These are phyloP conservation scores for Litchi chinensis DNA, from an alignment of 345 rosid species.

Conservation along the genomic window DNA sequence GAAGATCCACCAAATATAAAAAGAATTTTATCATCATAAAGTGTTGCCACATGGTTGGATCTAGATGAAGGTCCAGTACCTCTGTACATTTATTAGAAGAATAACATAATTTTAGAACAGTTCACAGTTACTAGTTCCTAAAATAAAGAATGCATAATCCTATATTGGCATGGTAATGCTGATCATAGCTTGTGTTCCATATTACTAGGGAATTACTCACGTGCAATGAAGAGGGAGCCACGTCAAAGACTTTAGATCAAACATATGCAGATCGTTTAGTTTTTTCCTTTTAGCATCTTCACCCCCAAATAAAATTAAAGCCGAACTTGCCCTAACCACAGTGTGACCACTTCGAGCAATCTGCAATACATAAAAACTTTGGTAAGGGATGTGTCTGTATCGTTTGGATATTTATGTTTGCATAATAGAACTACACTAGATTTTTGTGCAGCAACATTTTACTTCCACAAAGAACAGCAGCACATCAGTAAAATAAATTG, in stretches of 20 bases:
- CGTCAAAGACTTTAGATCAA: slow-evolving; percentile 89
- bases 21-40: slow-evolving; percentile 78
- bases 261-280: slow-evolving; percentile 92
- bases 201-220: slow-evolving; percentile 45
- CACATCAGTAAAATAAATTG: not conserved
- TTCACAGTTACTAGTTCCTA: not conserved
- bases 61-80: slow-evolving; percentile 92
- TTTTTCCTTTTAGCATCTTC: slow-evolving; percentile 92
- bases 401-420: not conserved
- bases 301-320: slow-evolving; percentile 85
- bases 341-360: slow-evolving; percentile 87
- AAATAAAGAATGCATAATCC: slow-evolving; percentile 1
- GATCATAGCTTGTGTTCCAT: not conserved
- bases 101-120: not conserved
- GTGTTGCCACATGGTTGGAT: slow-evolving; percentile 84
- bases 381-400: not conserved
- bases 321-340: slow-evolving; percentile 84
- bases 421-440: not conserved
- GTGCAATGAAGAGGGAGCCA: slow-evolving; percentile 99
- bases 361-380: slow-evolving; percentile 43
- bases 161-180: slow-evolving; percentile 10
- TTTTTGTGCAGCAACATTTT: not conserved
- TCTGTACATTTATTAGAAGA: slow-evolving; percentile 37
- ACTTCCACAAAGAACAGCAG: not conserved
- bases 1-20: slow-evolving; percentile 85